Conservation (phyloP, 495 filamentous ascomycete species). For the Trichocladium antarcticum region DNA sequence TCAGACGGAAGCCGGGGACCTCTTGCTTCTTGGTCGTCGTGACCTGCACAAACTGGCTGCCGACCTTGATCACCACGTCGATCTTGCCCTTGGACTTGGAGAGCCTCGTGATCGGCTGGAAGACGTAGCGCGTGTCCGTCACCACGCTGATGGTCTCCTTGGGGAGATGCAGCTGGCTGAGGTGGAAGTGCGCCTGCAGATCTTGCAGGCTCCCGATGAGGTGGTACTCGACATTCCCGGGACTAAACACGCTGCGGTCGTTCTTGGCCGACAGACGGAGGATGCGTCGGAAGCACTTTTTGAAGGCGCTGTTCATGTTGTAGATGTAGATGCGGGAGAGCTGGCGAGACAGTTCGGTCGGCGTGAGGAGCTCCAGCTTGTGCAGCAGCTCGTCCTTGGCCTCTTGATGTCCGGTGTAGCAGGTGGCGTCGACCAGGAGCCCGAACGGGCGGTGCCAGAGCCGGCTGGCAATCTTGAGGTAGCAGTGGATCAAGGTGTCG, state of each 20-base stretch:
- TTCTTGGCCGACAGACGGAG: constrained; percentile 45
- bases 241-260: constrained; percentile 45
- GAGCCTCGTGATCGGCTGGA: constrained; percentile 49
- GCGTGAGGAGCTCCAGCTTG: constrained; percentile 47
- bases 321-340: constrained; percentile 50
- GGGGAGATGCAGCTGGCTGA: constrained; percentile 50
- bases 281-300: constrained; percentile 51
- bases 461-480: constrained; percentile 55
- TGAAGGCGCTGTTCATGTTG: constrained; percentile 56
- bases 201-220: constrained; percentile 50
- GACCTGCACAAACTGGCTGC: constrained; percentile 55
- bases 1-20: constrained; percentile 45
- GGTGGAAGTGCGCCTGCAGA: constrained; percentile 52
- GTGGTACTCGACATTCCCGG: constrained; percentile 49
- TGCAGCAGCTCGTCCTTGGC: constrained; percentile 48
- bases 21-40: constrained; percentile 56
- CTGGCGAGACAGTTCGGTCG: constrained; percentile 45
- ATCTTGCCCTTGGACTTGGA: constrained; percentile 57
- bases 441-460: constrained; percentile 57
- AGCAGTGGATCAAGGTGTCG: constrained; percentile 52
- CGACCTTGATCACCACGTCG: constrained; percentile 53
- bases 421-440: constrained; percentile 54
- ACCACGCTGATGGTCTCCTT: constrained; percentile 57
- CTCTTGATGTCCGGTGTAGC: constrained; percentile 50
- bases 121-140: constrained; percentile 51